These are phyloP conservation scores for Fusarium sp. DNA, from an alignment of 2,329 filamentous ascomycete genomes.

Conservation along the genomic window DNA sequence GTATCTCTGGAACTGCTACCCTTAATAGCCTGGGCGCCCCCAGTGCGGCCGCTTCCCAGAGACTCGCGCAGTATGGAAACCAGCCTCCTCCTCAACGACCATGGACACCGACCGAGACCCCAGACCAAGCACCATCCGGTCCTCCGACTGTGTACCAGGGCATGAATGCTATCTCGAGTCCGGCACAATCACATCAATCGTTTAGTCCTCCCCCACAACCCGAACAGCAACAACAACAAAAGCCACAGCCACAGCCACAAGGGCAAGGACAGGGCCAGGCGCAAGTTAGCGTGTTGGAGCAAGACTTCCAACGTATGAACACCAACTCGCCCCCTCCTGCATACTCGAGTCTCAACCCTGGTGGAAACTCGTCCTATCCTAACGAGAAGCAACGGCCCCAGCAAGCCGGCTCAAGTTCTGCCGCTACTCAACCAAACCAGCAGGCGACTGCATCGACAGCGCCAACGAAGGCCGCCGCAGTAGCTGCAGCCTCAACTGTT, in stretches of 20 bases:
- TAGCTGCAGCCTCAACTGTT: conserved; percentile 33
- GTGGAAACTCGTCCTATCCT: conserved; percentile 69
- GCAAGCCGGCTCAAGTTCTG: conserved; percentile 41
- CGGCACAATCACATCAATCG: conserved; percentile 49
- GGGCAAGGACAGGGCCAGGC: conserved; percentile 45
- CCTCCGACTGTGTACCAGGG: conserved; percentile 94
- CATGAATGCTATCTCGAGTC: conserved; percentile 70
- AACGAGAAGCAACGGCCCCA: conserved; percentile 76
- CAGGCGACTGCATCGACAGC: conserved; percentile 38
- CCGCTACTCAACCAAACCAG: conserved; percentile 40
- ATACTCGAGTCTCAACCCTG: conserved; percentile 79
- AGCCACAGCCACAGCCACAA: conserved; percentile 39
- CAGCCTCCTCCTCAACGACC: conserved; percentile 62
- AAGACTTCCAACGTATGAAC: conserved; percentile 85
- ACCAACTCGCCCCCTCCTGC: conserved; percentile 90
- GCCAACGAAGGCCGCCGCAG: conserved; percentile 42
- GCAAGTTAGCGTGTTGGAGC: conserved; percentile 78
- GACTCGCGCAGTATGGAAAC: conserved; percentile 77
- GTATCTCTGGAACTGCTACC: conserved; percentile 86
- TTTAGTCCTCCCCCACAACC: conserved; percentile 52
- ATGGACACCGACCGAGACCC: conserved; percentile 94
- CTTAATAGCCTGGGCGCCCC: conserved; percentile 75
- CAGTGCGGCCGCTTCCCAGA: conserved; percentile 82
- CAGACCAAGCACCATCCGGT: conserved; percentile 85
- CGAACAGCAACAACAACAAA: conserved; percentile 37